Evolutionary conservation across 768 basidiomycete genomes (phyloP), one percentile per base, ranked within the genome.

Genomic region (Erythrobasidium yunnanense): DNA sequence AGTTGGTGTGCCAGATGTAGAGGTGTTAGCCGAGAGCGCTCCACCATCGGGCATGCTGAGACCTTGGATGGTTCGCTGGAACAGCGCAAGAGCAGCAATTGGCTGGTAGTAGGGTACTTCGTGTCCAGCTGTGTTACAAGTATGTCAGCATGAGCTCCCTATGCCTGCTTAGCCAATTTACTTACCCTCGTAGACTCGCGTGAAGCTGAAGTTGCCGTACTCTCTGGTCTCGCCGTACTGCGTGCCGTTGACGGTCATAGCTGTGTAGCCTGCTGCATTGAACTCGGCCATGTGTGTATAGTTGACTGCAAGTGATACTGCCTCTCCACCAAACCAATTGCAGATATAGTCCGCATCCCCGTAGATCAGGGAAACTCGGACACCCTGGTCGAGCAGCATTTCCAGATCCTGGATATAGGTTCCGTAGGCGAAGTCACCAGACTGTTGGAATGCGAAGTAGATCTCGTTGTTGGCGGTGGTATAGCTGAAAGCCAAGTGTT

Each of bases 271-370:
- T 15, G 60, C 60, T 18, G 22, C 29, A 23, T 49, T 13, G 60
- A 63, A 63, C 60, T 58, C 8, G n/a, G 42, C 56, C 2, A 45
- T 22, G 35, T 58, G 7, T 20, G 56, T 58, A 23, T 58, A 58
- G 22, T 58, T 58, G 3, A 58, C 2, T 5, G 45, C 49, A 13
- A 63, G 47, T 13, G 46, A 63, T 2, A 63, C 49, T 8, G 60
- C 60, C 27, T 58, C 35, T 4, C 56, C 56, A 8, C 60, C 60
- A 18, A 49, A 63, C 60, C 60, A 63, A 32, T 63, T 63, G 60
- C 60, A 63, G 29, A 63, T 63, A 27, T 63, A 63, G 33, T 63
- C 60, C 18, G 60, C 60, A 30, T 63, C 60, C n/a, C 60, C 60
- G 32, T 63, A 63, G 47, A 63, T 63, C 8, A 63, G 20, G 2